Evolutionary conservation across 371 early-diverging fungal species (phyloP), one percentile per base, ranked within the genome.

Genomic region (Batrachochytrium dendrobatidis): DNA sequence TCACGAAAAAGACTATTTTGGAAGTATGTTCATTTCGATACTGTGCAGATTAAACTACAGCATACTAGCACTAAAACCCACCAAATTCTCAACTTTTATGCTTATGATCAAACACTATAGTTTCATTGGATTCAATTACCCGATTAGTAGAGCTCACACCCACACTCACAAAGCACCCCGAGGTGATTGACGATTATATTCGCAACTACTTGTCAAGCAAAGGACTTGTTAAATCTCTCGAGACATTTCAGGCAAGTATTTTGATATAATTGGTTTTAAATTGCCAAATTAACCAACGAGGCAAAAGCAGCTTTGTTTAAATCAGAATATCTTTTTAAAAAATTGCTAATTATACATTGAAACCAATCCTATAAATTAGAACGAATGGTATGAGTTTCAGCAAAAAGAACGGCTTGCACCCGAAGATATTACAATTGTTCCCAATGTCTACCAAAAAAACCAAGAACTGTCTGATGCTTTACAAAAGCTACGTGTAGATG

Each of bases 361-460:
- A 7, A 60, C 45, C 10, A 7, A 24, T 18, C 6, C 3, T 20
- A 1, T 25, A 31, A 6, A 1, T 24, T 55, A 79, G 77, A 75
- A 78, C 51, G 81, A 80, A 45, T 80, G 81, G 81, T 78, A 76
- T 55, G 79, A 78, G 52, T 61, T 67, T 29, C 71, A 67, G 24
- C 75, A 77, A 50, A 64, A 65, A 30, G 72, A 64, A 4, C 53
- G 56, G 17, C 61, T 77, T 20, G 58, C 62, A 22, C 63, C 64
- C 1, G 75, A 77, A 55, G 78, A 76, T 56, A 54, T 63, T 34
- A 53, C 54, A 10, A 34, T 74, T 26, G 78, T 80, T 17, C 77
- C 78, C 7, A 75, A 80, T 65, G 74, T 78, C 1, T 78, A 78
- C 57, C 57, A 66, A 24, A 64, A 73, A 44, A 75, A 70, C 60